Base-by-base conservation (phyloP, 805 yeast genomes). In the Sugiyamaella smithiae region DNA sequence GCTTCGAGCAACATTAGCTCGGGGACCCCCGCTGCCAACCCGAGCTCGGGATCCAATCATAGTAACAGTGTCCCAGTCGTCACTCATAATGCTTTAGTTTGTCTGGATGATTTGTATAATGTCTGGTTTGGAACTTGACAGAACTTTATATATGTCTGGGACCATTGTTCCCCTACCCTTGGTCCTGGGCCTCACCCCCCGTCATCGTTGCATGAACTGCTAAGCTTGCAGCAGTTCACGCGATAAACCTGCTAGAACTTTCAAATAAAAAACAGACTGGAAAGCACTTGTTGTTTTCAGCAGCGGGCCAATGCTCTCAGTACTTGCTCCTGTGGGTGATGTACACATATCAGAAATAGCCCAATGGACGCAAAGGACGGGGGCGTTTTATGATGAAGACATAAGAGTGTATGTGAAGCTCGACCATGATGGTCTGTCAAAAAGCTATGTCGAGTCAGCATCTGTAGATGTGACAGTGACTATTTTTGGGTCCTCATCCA, bases 51-150 rank as follows among this genome's bases (percentile, higher is more conserved):
- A 82, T 51, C 99, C 99, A 60, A 93, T 88, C 52, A 86, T 72
- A 38, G 97, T 89, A 62, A 83, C 90, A 52, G 81, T 67, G 69
- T 93, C 97, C 99, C 99, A 93, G 71, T 89, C 98, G 20, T 65
- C 49, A 44, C 55, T 53, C 62, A 58, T 55, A 45, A 40, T 54
- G 26, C 23, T 31, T 37, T 29, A n/a, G 11, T 14, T 11, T 16
- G 16, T 35, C 12, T 14, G 12, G 9, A 35, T 16, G 38, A 16
- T n/a, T 35, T 7, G 11, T 26, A 11, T 26, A 11, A 35, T 35
- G 38, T 16, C 9, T 12, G 16, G 38, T 35, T 35, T 20, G 8
- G 38, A 35, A 35, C 19, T 19, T 35, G 12, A 14, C 38, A 35
- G 38, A 35, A 35, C 38, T 35, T 35, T 35, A 35, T 35, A 35